phyloP scores from a whole-genome alignment of 2,329 filamentous ascomycete genomes.

The Sarocladium oryzae region DNA sequence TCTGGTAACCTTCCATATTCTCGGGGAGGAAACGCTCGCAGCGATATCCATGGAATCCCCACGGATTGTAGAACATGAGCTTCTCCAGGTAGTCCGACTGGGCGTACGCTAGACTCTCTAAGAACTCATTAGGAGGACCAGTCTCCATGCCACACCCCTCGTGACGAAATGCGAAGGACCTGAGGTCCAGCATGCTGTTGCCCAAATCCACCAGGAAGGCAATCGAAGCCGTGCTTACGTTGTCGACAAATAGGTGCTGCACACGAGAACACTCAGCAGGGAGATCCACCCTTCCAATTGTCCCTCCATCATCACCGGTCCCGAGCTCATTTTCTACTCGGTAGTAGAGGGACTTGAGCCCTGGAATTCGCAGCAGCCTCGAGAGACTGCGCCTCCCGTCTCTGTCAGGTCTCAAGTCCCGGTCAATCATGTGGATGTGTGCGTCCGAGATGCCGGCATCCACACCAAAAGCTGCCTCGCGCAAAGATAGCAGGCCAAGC shows the following conservation, averaged over 20 bases:
- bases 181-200: background rate
- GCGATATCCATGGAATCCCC: background rate
- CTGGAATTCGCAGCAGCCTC: background rate
- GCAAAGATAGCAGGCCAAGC: background rate
- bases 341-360: background rate
- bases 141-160: background rate
- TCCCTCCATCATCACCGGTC: background rate
- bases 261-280: background rate
- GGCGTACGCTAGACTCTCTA: background rate
- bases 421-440: background rate
- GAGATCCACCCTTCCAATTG: background rate
- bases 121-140: background rate
- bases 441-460: background rate
- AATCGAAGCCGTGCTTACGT: no score
- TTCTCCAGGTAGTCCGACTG: background rate
- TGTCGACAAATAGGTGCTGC: no score
- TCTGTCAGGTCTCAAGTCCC: background rate
- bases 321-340: background rate
- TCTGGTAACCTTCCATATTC: background rate
- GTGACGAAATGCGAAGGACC: background rate
- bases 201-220: no score
- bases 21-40: background rate
- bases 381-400: background rate
- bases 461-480: background rate
- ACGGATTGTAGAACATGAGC: constrained; percentile 7